Base-by-base conservation (phyloP, 1,284 basidiomycete species). In the Vanrija sp. region DNA sequence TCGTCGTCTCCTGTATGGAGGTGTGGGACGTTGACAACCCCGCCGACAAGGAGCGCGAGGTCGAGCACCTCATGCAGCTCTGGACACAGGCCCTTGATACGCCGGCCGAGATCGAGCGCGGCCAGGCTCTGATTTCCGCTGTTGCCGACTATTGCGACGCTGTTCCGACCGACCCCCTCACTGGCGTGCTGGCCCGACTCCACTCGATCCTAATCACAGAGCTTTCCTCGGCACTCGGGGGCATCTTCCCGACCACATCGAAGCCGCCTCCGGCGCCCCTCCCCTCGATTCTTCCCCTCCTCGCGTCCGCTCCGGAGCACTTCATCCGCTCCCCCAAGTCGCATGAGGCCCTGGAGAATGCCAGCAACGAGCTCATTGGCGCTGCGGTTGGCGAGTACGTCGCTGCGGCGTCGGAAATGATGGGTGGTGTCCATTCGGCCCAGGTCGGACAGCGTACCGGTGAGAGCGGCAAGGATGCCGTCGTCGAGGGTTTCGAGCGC, bases 351-450 rank as follows among this genome's bases (percentile, higher is more conserved):
- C 42, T 70, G 12, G 64, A 59, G 2, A 63, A 68, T 14, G 49
- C 69, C 10, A 57, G 60, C 2, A 72, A 75, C 45, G 72, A 75
- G 52, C 45, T 77, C 12, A 67, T 66, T 39, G 70, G 62, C 0
- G 58, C 55, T 1, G 73, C 74, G 2, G 72, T 76, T 5, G 65
- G 64, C 8, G 74, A 73, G 52, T 77, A 76, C 50, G 73, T 75
- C 28, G 48, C 54, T 23, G 68, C 66, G 0, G 67, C 66, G 0
- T 59, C 60, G 18, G 56, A 66, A 28, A 47, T 66, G 29, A 66
- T 66, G 46, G 67, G 67, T 18, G 71, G 68, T 7, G 52, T 65
- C 9, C 53, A 54, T 18, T 26, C 25, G 19, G 44, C 53, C 28
- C 54, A 58, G 42, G 48, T 53, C 34, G 59, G 63, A 1, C 14